Percentiles rank a stretch among this genome's conserved stretches.
Evolutionary conservation across 768 basidiomycete species (phyloP).

Genomic region (Rhizopogon roseolus): DNA sequence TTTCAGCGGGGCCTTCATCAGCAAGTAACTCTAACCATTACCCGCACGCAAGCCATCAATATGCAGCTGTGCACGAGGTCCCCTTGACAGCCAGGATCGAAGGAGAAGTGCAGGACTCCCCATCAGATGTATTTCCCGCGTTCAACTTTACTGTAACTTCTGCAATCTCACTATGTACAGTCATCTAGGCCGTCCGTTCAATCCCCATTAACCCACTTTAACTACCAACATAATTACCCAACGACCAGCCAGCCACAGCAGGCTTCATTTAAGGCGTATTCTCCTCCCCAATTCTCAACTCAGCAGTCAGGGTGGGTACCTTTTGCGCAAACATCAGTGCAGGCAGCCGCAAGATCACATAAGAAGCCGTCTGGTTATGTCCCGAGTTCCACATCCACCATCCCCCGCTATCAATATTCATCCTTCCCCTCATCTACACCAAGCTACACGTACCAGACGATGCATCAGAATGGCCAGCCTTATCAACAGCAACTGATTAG

Average conservation of each 20-base stretch:
- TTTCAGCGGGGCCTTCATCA: neutral
- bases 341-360: neutral
- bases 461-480: neutral
- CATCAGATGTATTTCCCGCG: neutral
- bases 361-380: neutral
- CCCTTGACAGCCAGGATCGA: constrained; percentile 32
- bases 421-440: neutral
- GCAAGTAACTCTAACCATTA: neutral
- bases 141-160: neutral
- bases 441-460: neutral
- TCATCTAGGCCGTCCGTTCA: constrained; percentile 1
- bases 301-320: neutral
- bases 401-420: neutral
- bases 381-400: neutral
- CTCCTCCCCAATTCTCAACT: neutral
- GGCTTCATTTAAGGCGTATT: neutral
- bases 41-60: neutral
- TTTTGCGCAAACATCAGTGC: constrained; percentile 1
- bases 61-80: neutral
- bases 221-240: neutral
- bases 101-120: constrained; percentile 11
- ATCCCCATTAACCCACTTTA: neutral
- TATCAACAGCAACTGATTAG: neutral
- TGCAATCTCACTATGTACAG: neutral
- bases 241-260: neutral